Evolutionary conservation across 2,329 filamentous ascomycete genomes (phyloP), one percentile per base, ranked within the genome.

Genomic region (Colletotrichum coccodes): DNA sequence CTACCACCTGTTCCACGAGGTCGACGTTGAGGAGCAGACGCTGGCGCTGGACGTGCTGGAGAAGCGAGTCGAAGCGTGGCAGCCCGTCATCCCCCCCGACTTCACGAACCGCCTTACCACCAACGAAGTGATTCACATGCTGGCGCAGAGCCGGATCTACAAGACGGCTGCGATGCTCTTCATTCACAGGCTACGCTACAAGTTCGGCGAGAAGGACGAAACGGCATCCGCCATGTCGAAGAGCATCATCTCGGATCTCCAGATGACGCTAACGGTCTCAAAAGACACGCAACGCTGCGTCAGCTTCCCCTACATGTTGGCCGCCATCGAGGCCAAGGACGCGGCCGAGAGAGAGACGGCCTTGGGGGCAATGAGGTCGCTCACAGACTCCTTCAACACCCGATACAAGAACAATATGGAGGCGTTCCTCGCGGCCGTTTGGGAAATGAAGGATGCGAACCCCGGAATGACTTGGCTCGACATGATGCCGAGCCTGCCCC

Each of bases 71-170:
- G 56, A 63, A 6, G 56, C 50, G 0, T 76, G 76, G 75, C 68
- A 71, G 23, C 75, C 75, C 1, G 32, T 60, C 3, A 67, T 74
- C 14, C 74, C 74, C 3, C 50, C 66, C 7, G 71, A 64, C 46
- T 75, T 76, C 50, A 65, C 53, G 8, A 63, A 30, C 0, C 46
- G 49, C 4, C 76, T 72, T 21, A 71, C 71, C 4, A 49, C 73
- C 0, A 50, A 57, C 11, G 76, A 77, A 32, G 68, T 76, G 2
- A 66, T 73, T 0, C 75, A 76, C 53, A 76, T 78, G 75, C 65
- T 76, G 47, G 76, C 74, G 14, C 76, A 78, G 30, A 73, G 71
- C 2, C 72, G 74, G 21, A 72, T 74, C 14, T 71, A 75, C 63
- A 73, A 71, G 4, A 57, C 71, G 4, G 72, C 72, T 2, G 71